These are phyloP conservation scores for Arabis hirsuta DNA, from an alignment of 345 rosid species.

Conservation along the genomic window DNA sequence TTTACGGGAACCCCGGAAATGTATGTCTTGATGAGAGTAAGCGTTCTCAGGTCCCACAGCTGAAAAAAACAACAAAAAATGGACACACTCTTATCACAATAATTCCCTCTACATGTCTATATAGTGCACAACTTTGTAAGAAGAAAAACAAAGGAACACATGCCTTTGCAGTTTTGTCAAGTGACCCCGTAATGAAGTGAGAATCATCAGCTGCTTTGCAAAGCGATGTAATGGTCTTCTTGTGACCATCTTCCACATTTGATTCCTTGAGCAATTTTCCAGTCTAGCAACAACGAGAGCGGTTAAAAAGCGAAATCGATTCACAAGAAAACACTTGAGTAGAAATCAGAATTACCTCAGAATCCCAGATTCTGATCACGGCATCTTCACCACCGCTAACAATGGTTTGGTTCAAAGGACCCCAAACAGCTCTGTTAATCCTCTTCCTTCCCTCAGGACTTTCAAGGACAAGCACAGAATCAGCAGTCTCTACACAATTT, in stretches of 20 bases:
- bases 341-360: slow-evolving; percentile 61
- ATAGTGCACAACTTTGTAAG: neutral
- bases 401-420: slow-evolving; percentile 78
- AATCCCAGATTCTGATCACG: slow-evolving; percentile 82
- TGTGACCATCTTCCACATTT: slow-evolving; percentile 78
- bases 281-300: slow-evolving; percentile 54
- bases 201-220: slow-evolving; percentile 79
- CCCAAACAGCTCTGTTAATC: slow-evolving; percentile 95
- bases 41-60: slow-evolving; percentile 90
- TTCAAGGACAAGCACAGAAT: slow-evolving; percentile 65
- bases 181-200: slow-evolving; percentile 87
- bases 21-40: slow-evolving; percentile 90
- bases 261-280: slow-evolving; percentile 80
- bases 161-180: slow-evolving; percentile 97
- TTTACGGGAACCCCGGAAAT: slow-evolving; percentile 90
- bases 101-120: neutral
- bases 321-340: neutral
- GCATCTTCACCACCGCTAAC: slow-evolving; percentile 94
- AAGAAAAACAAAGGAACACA: slow-evolving; percentile 25
- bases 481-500: slow-evolving; percentile 59
- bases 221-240: slow-evolving; percentile 81
- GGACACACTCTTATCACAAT: slow-evolving; percentile 18
- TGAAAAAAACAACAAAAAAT: slow-evolving; percentile 39
- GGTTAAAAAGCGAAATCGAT: neutral
- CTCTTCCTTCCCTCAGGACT: slow-evolving; percentile 74